Percentiles rank a stretch among this genome's conserved stretches.
Conservation (phyloP, 2,329 filamentous ascomycete species). For the Beauveria scarabaeidicola region DNA sequence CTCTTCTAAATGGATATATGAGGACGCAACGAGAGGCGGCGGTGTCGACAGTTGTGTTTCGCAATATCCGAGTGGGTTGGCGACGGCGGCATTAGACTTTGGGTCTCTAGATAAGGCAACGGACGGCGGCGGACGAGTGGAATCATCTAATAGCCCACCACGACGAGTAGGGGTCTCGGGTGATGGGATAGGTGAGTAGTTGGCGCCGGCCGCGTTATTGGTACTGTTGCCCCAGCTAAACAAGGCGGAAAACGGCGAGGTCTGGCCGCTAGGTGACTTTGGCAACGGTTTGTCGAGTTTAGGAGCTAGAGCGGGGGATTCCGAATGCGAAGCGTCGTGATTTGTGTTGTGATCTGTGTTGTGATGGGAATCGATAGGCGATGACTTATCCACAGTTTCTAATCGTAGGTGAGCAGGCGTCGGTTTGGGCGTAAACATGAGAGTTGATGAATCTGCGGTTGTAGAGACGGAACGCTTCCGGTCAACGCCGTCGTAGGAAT, state of each 20-base stretch:
- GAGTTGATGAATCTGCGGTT: conserved; percentile 18
- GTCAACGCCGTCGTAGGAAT: conserved; percentile 25
- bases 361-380: conserved; percentile 15
- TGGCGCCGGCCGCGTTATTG: conserved; percentile 25
- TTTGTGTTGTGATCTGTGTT: conserved; percentile 20
- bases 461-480: conserved; percentile 20
- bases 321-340: conserved; percentile 17
- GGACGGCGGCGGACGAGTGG: conserved; percentile 19
- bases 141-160: conserved; percentile 26
- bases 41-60: conserved; percentile 46
- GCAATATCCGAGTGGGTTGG: conserved; percentile 39
- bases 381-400: conserved; percentile 30
- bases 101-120: conserved; percentile 25
- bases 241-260: conserved; percentile 41
- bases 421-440: conserved; percentile 41
- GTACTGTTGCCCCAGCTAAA: conserved; percentile 42
- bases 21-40: conserved; percentile 28
- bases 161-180: conserved; percentile 36
- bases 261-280: conserved; percentile 40
- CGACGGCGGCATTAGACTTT: conserved; percentile 32
- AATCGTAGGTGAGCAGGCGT: conserved; percentile 46
- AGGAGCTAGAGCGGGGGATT: conserved; percentile 21
- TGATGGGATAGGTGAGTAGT: conserved; percentile 47
- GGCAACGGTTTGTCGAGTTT: conserved; percentile 47
- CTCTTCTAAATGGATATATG: conserved; percentile 60